These are phyloP conservation scores for Chlorella vulgaris DNA, from an alignment of 139 green algal genomes.

Conservation along the genomic window DNA sequence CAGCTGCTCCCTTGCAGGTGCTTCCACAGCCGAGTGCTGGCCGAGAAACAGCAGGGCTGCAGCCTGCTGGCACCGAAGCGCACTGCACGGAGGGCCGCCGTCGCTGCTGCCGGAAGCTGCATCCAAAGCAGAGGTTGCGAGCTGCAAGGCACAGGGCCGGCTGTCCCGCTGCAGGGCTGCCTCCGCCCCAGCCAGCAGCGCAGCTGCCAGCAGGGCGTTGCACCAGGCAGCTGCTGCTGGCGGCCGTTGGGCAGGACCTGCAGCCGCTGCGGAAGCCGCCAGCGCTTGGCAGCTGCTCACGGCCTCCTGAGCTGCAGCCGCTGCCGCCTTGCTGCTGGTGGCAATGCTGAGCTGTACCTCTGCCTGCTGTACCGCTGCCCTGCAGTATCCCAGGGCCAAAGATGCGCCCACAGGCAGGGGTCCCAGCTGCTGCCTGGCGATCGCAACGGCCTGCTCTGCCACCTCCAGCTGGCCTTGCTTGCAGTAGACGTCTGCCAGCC, in stretches of 20 bases:
- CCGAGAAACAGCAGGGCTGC: slow-evolving; percentile 14
- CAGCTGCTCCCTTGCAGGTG: slow-evolving; percentile 1
- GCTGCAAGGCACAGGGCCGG: not conserved
- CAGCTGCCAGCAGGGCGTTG: not conserved
- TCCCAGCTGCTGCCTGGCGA: slow-evolving; percentile 12
- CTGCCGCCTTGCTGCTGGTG: not conserved
- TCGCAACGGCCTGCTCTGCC: not conserved
- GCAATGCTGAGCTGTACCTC: not conserved
- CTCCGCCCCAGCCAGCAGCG: slow-evolving; percentile 2
- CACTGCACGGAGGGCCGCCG: not conserved
- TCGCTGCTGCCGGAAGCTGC: no score
- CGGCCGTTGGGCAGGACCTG: not conserved
- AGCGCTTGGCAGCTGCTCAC: not conserved
- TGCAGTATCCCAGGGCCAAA: not conserved
- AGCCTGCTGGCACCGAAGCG: not conserved
- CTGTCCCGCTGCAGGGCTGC: not conserved
- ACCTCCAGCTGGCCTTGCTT: slow-evolving; percentile 14
- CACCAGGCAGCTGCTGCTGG: not conserved
- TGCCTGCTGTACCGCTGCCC: not conserved
- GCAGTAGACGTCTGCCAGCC: slow-evolving; percentile 25
- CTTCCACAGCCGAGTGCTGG: not conserved
- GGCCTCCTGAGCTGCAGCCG: not conserved
- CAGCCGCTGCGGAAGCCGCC: not conserved
- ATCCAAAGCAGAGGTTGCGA: not conserved
- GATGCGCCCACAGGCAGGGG: not conserved